phyloP scores from a whole-genome alignment of 1,139 yeast genomes.

The Candida glucosophila region DNA sequence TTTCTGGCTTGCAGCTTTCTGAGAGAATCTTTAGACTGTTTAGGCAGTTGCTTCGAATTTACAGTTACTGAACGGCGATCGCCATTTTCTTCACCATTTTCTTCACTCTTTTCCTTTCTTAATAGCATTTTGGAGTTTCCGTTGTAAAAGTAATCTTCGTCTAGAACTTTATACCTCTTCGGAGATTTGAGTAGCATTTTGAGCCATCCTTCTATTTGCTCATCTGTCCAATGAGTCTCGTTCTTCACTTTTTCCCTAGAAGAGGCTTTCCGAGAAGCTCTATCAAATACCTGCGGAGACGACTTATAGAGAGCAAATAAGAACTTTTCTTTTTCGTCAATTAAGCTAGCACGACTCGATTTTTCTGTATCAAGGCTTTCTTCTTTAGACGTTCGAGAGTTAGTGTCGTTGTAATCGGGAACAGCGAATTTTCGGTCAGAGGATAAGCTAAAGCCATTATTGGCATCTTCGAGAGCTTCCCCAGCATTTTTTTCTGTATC shows the following conservation, averaged over 20 bases:
- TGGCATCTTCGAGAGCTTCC: slow-evolving; percentile 13
- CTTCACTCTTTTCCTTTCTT: slow-evolving; percentile 3
- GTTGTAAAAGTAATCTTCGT: slow-evolving; percentile 47
- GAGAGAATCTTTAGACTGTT: slow-evolving; percentile 16
- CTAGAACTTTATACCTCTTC: slow-evolving; percentile 47
- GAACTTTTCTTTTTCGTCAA: slow-evolving; percentile 35
- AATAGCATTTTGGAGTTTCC: slow-evolving; percentile 20
- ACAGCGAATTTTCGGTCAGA: slow-evolving; percentile 5
- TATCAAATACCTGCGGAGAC: slow-evolving; percentile 31
- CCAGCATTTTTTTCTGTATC: slow-evolving; percentile 52
- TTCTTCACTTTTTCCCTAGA: slow-evolving; percentile 44
- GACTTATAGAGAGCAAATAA: slow-evolving; percentile 49
- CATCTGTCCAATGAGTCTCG: slow-evolving; percentile 68
- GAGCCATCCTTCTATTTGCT: slow-evolving; percentile 92
- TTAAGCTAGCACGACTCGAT: too few species aligned
- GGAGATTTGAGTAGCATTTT: slow-evolving; percentile 65
- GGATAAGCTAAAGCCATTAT: slow-evolving; percentile 1
- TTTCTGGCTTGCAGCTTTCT: slow-evolving; percentile 28
- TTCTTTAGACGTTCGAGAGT: slow-evolving; percentile 3
- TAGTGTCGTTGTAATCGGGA: slow-evolving; percentile 11
- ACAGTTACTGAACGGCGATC: neutral
- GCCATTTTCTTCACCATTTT: slow-evolving; percentile 7
- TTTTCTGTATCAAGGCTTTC: neutral
- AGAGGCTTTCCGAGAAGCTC: slow-evolving; percentile 41
- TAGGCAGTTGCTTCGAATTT: neutral